Evolutionary conservation across 2,329 filamentous ascomycete species (phyloP), one percentile per base, ranked within the genome.

Genomic region (Lojkania enalia): DNA sequence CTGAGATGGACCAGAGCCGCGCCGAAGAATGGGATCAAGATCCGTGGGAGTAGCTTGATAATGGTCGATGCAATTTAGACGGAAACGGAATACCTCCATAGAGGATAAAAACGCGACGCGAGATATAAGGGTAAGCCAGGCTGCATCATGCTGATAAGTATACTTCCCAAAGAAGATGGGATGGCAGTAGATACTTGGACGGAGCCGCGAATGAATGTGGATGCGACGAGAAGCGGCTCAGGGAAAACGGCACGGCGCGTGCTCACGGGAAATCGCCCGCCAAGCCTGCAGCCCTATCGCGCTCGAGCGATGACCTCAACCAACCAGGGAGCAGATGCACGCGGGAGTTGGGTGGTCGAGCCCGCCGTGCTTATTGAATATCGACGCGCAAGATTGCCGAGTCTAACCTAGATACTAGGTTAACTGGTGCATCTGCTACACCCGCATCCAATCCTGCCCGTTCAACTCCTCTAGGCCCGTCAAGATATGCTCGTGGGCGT

Each of bases 51-150:
- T 77, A 30, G 85, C 82, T 73, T 96, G 90, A 70, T 97, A 99
- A 69, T 94, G 86, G 72, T 99, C 94, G 74, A 99, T 86, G 75
- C 90, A 96, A 69, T 99, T 96, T 64, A 99, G 77, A 60, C 91
- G 87, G 66, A 99, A 84, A 59, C 88, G 87, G 74, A 99, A 97
- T 57, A 82, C 77, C 62, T 90, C 86, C 86, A 84, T 84, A 61
- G 58, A 55, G 57, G 51, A 48, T 56, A 39, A 20, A 42, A 36
- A 37, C 6, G 7, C 9, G 30, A 33, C 30, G 30, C 14, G 7
- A 15, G 14, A 33, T 33, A 16, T 9, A 11, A 11, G 30, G 6
- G 30, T 12, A 33, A 36, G 33, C 9, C 39, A 39, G 37, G 23
- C 36, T 19, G 32, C 55, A 64, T 59, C 23, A 35, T 57, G 47